phyloP scores from a whole-genome alignment of 345 rosid species.

The Populus simonii region DNA sequence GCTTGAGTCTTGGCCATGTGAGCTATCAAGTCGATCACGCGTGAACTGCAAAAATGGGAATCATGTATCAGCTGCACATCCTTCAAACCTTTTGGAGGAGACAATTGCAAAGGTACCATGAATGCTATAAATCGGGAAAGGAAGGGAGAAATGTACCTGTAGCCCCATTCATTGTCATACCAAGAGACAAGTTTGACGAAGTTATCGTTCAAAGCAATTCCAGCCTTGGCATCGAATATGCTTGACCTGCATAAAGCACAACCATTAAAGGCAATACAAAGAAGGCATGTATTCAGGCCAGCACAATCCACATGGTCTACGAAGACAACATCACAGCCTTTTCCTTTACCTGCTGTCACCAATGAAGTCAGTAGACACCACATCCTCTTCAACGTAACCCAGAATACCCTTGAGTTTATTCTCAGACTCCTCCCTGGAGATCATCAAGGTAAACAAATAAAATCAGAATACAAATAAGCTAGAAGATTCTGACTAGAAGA shows the following conservation, averaged over 20 bases:
- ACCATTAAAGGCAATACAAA: neutral
- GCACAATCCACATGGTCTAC: neutral
- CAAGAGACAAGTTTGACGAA: slow-evolving; percentile 76
- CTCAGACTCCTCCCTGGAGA: slow-evolving; percentile 62
- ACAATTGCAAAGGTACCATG: neutral
- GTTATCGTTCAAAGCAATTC: slow-evolving; percentile 65
- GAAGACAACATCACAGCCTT: neutral
- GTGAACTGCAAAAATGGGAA: slow-evolving; percentile 46
- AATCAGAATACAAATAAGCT: neutral
- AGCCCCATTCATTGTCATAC: slow-evolving; percentile 96
- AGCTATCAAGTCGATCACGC: slow-evolving; percentile 70
- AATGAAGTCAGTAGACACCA: slow-evolving; percentile 78
- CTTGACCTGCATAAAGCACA: slow-evolving; percentile 51
- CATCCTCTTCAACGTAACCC: slow-evolving; percentile 83
- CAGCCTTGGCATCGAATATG: slow-evolving; percentile 95
- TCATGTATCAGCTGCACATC: neutral
- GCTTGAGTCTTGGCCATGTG: slow-evolving; percentile 23
- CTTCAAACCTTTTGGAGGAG: neutral
- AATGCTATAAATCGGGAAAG: neutral
- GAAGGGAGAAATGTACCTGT: slow-evolving; percentile 45
- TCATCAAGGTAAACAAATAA: neutral
- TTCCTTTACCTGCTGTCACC: slow-evolving; percentile 63
- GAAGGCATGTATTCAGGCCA: neutral
- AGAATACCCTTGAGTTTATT: slow-evolving; percentile 79
- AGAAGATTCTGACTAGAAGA: neutral